Evolutionary conservation across 2,329 filamentous ascomycete genomes (phyloP).

Genomic region (Penicillium sp.): DNA sequence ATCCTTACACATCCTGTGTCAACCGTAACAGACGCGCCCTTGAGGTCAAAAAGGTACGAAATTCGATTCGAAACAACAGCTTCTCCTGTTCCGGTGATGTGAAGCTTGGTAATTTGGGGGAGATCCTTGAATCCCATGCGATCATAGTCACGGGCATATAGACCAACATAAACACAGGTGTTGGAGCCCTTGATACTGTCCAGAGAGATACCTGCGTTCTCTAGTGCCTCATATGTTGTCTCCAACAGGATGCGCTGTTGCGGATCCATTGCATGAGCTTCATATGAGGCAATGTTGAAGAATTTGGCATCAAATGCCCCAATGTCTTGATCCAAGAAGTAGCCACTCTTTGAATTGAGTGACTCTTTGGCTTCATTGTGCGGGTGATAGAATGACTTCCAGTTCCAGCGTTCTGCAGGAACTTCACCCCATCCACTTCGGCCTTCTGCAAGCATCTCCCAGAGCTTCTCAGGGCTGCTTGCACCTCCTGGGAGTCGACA

Average conservation of each 20-base stretch:
- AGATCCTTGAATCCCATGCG: constrained; percentile 31
- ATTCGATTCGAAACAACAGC: constrained; percentile 43
- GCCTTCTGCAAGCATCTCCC: constrained; percentile 21
- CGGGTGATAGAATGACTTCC: constrained; percentile 32
- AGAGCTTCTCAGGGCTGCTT: constrained; percentile 10
- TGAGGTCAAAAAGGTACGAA: constrained; percentile 36
- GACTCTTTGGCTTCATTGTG: constrained; percentile 20
- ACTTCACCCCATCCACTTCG: constrained; percentile 30
- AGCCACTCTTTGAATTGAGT: constrained; percentile 13
- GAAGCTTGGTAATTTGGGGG: constrained; percentile 28
- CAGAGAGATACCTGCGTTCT: constrained; percentile 35
- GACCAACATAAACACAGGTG: constrained; percentile 43
- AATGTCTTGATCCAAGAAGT: constrained; percentile 35
- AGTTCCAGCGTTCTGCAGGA: constrained; percentile 34
- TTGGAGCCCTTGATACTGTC: constrained; percentile 37
- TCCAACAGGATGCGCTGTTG: constrained; percentile 42
- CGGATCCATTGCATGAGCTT: constrained; percentile 40
- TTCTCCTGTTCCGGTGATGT: constrained; percentile 34
- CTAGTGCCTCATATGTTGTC: constrained; percentile 36
- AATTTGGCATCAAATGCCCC: constrained; percentile 41
- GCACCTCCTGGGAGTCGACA: constrained; percentile 12
- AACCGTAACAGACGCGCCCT: constrained; percentile 38
- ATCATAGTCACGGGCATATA: constrained; percentile 40
- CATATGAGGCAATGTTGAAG: constrained; percentile 36
- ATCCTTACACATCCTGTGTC: constrained; percentile 35